A percentile compares a stretch with the other conserved stretches of the same genome.
These are phyloP conservation scores for Saprolegnia parasitica DNA, from an alignment of 352 stramenopile genomes.

Conservation along the genomic window DNA sequence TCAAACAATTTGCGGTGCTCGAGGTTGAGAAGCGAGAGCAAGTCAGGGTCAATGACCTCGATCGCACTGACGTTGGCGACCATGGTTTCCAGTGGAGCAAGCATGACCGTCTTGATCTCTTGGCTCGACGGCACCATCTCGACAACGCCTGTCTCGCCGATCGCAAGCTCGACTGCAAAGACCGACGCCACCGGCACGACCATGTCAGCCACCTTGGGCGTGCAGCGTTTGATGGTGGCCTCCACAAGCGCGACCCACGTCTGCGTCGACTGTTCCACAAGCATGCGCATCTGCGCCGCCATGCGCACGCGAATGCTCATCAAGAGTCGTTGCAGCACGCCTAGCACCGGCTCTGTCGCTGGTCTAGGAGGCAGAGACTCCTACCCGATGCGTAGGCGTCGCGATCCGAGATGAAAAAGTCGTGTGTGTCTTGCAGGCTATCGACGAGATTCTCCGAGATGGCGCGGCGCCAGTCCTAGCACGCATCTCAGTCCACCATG, in stretches of 20 bases:
- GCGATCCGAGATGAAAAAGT: slow-evolving; percentile 88
- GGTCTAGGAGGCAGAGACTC: not conserved
- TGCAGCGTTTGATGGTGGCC: slow-evolving; percentile 35
- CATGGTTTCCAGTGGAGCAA: slow-evolving; percentile 77
- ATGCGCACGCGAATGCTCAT: slow-evolving; percentile 84
- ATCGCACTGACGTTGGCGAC: slow-evolving; percentile 71
- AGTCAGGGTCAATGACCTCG: slow-evolving; percentile 82
- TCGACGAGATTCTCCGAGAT: slow-evolving; percentile 92
- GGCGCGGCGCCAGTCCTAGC: slow-evolving; percentile 76
- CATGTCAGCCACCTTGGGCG: not conserved
- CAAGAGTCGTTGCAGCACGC: slow-evolving; percentile 66
- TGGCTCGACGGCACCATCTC: slow-evolving; percentile 47
- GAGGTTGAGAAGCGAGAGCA: slow-evolving; percentile 86
- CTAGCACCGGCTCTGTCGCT: not conserved
- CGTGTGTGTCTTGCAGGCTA: slow-evolving; percentile 90
- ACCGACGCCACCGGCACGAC: slow-evolving; percentile 57
- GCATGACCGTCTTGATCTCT: slow-evolving; percentile 72
- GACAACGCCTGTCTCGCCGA: slow-evolving; percentile 48
- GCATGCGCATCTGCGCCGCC: slow-evolving; percentile 68
- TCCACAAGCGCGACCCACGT: slow-evolving; percentile 56
- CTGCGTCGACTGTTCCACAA: slow-evolving; percentile 51
- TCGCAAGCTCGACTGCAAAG: slow-evolving; percentile 73
- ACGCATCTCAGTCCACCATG: not conserved
- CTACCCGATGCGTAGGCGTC: slow-evolving; percentile 45
- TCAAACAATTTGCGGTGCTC: slow-evolving; percentile 52